Evolutionary conservation across 331 rosid species (phyloP).

Genomic region (Quercus phellos): DNA sequence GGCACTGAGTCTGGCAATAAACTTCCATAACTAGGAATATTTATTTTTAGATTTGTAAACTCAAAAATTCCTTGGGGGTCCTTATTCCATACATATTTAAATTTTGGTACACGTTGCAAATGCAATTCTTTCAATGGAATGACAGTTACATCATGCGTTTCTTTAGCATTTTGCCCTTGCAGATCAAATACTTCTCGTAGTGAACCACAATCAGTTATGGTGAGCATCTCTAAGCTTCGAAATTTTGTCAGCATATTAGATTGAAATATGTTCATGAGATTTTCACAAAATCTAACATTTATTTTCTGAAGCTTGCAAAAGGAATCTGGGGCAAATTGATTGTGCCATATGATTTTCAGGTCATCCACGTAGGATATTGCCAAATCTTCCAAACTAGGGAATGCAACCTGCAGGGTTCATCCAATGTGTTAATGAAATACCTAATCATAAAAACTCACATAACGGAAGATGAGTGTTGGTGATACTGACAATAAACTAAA

Average conservation of each 20-base stretch:
- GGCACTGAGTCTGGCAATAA: too few relatives aligned
- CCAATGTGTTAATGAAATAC: neutral
- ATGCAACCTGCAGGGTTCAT: conserved; percentile 1
- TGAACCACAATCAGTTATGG: conserved; percentile 10
- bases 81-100: conserved; percentile 29
- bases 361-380: neutral
- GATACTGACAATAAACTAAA: too few relatives aligned
- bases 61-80: conserved; percentile 9
- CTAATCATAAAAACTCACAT: neutral
- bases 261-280: neutral
- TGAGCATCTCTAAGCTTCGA: neutral
- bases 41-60: conserved; percentile 3
- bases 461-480: neutral
- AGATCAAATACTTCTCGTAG: conserved; percentile 9
- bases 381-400: neutral
- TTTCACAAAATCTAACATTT: neutral
- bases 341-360: neutral
- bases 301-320: neutral
- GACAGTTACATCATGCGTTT: neutral
- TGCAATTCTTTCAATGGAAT: conserved; percentile 14
- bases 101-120: conserved; percentile 14
- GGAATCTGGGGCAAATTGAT: neutral
- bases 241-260: neutral
- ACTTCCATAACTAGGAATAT: neutral
- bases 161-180: neutral